Base-by-base conservation (phyloP, 2,329 filamentous ascomycete genomes). In the Cladosporium sp. region DNA sequence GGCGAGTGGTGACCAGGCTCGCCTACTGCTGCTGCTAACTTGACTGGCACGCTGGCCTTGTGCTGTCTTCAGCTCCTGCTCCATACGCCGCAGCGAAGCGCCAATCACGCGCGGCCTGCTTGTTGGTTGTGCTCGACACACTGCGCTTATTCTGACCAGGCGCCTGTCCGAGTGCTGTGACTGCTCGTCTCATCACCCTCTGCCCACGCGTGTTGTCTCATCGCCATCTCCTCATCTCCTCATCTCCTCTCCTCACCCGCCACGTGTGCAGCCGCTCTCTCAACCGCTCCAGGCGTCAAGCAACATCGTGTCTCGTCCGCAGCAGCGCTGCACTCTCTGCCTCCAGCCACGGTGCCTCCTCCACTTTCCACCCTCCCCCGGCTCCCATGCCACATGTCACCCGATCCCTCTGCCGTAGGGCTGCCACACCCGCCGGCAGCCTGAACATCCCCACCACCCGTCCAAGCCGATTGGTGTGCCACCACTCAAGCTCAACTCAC, bases 341-440 rank as follows among this genome's bases (percentile, higher is more conserved):
- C 30, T 34, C 9, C 3, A 34, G 30, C 30, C 43, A 47, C 43
- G 8, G 25, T 25, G 25, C 25, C 25, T 25, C 49, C 49, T 51
- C 49, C 49, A 51, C 49, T 39, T 39, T 19, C 49, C 36, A 15
- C 15, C 15, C 3, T 9, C 42, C 50, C 50, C 37, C 37, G 50
- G 36, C 50, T 17, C 25, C 43, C 50, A 28, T 50, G 47, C 30
- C 28, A 50, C 47, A 50, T 50, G 47, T 20, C 47, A 50, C 17
- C 45, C 45, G 36, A 49, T 47, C 43, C 14, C 2, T 28, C 43
- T 28, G 47, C 47, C 47, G 47, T 50, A 50, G 47, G 47, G 47
- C 47, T 50, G 47, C 17, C 30, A 37, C 47, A 37, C 47, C 30
- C 47, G 47, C 47, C 47, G 47, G n/a, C 47, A 50, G 28, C 47